phyloP scores from a whole-genome alignment of 768 basidiomycete genomes.

The Phaffia australis region DNA sequence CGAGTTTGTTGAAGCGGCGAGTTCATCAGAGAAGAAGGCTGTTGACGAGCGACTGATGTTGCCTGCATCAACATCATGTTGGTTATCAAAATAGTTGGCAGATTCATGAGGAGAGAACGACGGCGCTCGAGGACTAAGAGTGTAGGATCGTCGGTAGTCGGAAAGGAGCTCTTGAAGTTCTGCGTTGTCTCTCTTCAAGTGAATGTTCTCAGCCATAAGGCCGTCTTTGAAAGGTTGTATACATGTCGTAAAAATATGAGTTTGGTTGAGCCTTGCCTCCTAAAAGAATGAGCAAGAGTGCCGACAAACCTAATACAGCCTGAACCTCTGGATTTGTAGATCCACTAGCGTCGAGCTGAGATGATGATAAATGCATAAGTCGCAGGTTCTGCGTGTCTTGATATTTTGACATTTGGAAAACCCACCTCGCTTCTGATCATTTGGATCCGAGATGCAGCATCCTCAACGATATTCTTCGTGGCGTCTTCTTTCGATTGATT shows the following conservation, averaged over 20 bases:
- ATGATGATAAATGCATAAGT: slow-evolving; percentile 9
- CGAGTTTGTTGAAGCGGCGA: slow-evolving; percentile 18
- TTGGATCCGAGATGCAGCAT: slow-evolving; percentile 33
- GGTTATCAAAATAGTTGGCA: slow-evolving; percentile 11
- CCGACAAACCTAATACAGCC: slow-evolving; percentile 3
- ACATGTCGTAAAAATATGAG: slow-evolving; percentile 31
- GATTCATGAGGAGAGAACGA: slow-evolving; percentile 4
- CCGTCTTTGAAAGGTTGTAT: slow-evolving; percentile 52
- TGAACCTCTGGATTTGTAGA: slow-evolving; percentile 25
- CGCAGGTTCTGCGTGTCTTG: neutral
- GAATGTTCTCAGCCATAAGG: slow-evolving; percentile 76
- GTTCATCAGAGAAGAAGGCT: slow-evolving; percentile 26
- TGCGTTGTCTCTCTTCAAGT: slow-evolving; percentile 64
- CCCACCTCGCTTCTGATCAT: slow-evolving; percentile 32
- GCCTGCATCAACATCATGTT: slow-evolving; percentile 1
- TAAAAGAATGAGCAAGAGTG: neutral
- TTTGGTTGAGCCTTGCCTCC: neutral
- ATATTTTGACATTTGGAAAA: neutral
- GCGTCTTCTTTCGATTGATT: slow-evolving; percentile 33
- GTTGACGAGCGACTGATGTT: slow-evolving; percentile 20
- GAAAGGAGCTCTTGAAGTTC: slow-evolving; percentile 64
- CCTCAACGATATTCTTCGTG: slow-evolving; percentile 32
- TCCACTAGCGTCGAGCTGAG: slow-evolving; percentile 16
- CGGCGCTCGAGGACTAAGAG: neutral
- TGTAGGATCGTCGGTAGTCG: slow-evolving; percentile 55